Base-by-base conservation (phyloP, 2,329 filamentous ascomycete genomes). In the Lomentospora prolificans region DNA sequence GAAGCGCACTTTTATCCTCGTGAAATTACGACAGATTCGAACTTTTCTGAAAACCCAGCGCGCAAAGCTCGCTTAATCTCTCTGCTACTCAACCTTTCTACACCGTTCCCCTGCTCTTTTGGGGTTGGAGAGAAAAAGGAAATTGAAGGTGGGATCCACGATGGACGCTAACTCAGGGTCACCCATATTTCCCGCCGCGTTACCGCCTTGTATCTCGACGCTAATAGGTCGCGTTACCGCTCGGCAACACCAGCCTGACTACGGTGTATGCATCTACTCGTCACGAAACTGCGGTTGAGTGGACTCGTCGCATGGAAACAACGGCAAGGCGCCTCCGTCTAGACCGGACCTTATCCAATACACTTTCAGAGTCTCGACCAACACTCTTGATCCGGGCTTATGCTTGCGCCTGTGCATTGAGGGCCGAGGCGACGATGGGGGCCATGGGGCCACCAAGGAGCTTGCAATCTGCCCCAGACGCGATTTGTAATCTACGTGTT, bases 151-250 rank as follows among this genome's bases (percentile, higher is more conserved):
- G 44, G 44, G 10, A 48, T 48, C 22, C 22, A 17, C 22, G 7
- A 30, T 27, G 19, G n/a, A 33, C 33, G 31, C 22, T 4, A 33
- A 27, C 33, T 12, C 28, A 12, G 31, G 30, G 12, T 44, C 51
- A 19, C 17, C 8, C 25, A 22, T 25, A 53, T 44, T 33, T 24
- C 19, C 27, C 12, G 10, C 19, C 31, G 19, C 44, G 51, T 28
- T 44, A 33, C 51, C 33, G 51, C 51, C 24, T 22, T 30, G 31
- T 25, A 12, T 3, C 22, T 44, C 22, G 19, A 27, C 24, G 14
- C 51, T 44, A 31, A 53, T 53, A 53, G 51, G 51, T 44, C 51
- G 51, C n/a, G 51, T 41, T 53, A 41, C 51, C 51, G 51, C 51
- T 53, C 51, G 25, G 51, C 51, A 41, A 44, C 25, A 17, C 39